Evolutionary conservation across 2,329 filamentous ascomycete species (phyloP).

Genomic region (Drechslerella coelobrocha): DNA sequence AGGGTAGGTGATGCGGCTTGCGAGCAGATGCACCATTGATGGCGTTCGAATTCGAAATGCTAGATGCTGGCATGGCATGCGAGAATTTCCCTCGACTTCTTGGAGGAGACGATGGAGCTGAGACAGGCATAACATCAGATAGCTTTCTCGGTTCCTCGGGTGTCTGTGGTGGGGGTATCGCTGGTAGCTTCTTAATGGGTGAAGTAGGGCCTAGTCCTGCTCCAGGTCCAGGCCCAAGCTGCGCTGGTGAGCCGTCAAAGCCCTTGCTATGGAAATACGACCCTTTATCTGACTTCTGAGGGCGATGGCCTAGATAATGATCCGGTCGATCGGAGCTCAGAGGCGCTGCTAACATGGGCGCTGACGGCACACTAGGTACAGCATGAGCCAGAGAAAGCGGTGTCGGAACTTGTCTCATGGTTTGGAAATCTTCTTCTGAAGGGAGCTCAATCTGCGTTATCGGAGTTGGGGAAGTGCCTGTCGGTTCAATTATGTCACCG

Average conservation of each 20-base stretch:
- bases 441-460: constrained; percentile 44
- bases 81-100: constrained; percentile 33
- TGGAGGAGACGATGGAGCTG: constrained; percentile 47
- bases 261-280: constrained; percentile 44
- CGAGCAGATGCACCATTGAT: constrained; percentile 30
- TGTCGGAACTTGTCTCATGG: constrained; percentile 43
- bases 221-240: constrained; percentile 26
- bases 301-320: constrained; percentile 15
- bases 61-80: constrained; percentile 39
- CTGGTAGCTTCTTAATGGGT: constrained; percentile 32
- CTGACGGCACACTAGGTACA: constrained; percentile 28
- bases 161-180: constrained; percentile 40
- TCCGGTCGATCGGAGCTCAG: constrained; percentile 19
- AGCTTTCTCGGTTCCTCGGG: constrained; percentile 34
- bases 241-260: constrained; percentile 17
- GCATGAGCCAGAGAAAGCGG: constrained; percentile 42
- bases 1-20: constrained; percentile 42
- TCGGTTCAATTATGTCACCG: constrained; percentile 33
- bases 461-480: constrained; percentile 36
- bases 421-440: constrained; percentile 40
- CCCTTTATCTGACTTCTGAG: constrained; percentile 31
- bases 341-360: constrained; percentile 26
- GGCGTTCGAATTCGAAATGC: constrained; percentile 39
- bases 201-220: constrained; percentile 12
- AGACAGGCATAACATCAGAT: constrained; percentile 26